Evolutionary conservation across 2,329 filamentous ascomycete genomes (phyloP).

Genomic region (Ilyonectria robusta): DNA sequence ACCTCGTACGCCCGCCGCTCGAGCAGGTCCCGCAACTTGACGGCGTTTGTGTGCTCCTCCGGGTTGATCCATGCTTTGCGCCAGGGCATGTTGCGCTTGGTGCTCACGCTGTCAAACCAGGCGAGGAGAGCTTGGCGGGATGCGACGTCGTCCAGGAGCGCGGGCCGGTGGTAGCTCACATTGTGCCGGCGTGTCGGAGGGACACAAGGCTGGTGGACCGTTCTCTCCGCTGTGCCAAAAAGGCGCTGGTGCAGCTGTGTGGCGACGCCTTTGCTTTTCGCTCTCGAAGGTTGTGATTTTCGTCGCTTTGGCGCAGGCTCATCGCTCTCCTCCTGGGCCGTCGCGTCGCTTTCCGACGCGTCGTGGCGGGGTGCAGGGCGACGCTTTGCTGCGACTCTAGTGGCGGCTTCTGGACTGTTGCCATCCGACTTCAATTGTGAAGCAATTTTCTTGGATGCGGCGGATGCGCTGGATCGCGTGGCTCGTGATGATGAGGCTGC

Average conservation of each 20-base stretch:
- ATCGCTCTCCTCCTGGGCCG: slow-evolving; percentile 33
- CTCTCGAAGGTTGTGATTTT: slow-evolving; percentile 37
- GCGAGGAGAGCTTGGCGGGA: slow-evolving; percentile 57
- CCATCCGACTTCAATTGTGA: slow-evolving; percentile 37
- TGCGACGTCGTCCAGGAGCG: slow-evolving; percentile 58
- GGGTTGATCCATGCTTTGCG: slow-evolving; percentile 71
- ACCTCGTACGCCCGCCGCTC: slow-evolving; percentile 74
- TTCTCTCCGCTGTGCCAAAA: slow-evolving; percentile 29
- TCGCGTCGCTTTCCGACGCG: slow-evolving; percentile 43
- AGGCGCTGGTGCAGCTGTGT: slow-evolving; percentile 35
- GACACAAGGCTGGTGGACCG: slow-evolving; percentile 25
- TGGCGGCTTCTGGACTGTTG: slow-evolving; percentile 8
- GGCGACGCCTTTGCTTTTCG: slow-evolving; percentile 32
- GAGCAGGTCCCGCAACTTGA: slow-evolving; percentile 59
- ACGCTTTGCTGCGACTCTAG: slow-evolving; percentile 31
- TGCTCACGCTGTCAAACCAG: slow-evolving; percentile 67
- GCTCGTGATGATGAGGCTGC: slow-evolving; percentile 29
- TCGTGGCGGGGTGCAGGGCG: slow-evolving; percentile 31
- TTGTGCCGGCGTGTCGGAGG: slow-evolving; percentile 51
- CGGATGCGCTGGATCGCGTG: slow-evolving; percentile 40
- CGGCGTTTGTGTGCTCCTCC: slow-evolving; percentile 39
- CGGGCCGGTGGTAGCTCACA: slow-evolving; percentile 64
- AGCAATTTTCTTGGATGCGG: slow-evolving; percentile 39
- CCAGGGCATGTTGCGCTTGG: slow-evolving; percentile 70
- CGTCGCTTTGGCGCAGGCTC: slow-evolving; percentile 40